These are phyloP conservation scores for Lipomyces sp. DNA, from an alignment of 805 yeast genomes.

Conservation along the genomic window DNA sequence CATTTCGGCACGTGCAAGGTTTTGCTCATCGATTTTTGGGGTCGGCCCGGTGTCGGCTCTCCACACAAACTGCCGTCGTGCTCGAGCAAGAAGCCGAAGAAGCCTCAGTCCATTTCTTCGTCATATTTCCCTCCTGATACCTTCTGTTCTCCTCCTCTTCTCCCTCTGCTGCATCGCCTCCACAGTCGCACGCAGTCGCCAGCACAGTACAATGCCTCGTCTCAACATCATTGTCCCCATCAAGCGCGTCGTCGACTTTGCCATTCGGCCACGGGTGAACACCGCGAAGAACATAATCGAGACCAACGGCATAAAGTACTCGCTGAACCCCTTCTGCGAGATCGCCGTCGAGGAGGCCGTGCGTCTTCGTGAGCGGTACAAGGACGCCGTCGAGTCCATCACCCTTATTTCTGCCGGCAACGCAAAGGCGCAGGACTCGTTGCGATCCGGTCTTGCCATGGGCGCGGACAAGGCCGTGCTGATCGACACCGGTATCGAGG, in stretches of 20 bases:
- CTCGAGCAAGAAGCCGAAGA: no score
- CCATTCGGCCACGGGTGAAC: conserved; percentile 88
- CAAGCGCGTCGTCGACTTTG: conserved; percentile 91
- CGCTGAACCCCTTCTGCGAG: conserved; percentile 96
- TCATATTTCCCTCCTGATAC: no score
- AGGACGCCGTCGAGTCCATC: conserved; percentile 65
- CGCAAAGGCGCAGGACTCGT: conserved; percentile 77
- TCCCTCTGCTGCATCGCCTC: no score
- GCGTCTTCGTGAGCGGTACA: conserved; percentile 63
- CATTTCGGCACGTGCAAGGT: no score
- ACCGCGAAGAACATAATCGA: conserved; percentile 80
- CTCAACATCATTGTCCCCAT: conserved; percentile 79
- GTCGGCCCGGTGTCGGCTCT: no score
- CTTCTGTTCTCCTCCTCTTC: no score
- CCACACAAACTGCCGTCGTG: no score
- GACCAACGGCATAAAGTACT: conserved; percentile 83
- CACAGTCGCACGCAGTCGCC: neutral
- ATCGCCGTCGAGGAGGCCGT: conserved; percentile 96
- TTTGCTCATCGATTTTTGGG: no score
- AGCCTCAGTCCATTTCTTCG: no score
- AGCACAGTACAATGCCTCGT: conserved; percentile 6
- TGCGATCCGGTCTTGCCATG: conserved; percentile 88
- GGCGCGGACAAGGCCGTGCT: conserved; percentile 88
- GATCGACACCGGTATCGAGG: conserved; percentile 56
- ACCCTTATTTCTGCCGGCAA: conserved; percentile 94